phyloP scores from a whole-genome alignment of 805 yeast species.

The Monosporozyma siamensis region DNA sequence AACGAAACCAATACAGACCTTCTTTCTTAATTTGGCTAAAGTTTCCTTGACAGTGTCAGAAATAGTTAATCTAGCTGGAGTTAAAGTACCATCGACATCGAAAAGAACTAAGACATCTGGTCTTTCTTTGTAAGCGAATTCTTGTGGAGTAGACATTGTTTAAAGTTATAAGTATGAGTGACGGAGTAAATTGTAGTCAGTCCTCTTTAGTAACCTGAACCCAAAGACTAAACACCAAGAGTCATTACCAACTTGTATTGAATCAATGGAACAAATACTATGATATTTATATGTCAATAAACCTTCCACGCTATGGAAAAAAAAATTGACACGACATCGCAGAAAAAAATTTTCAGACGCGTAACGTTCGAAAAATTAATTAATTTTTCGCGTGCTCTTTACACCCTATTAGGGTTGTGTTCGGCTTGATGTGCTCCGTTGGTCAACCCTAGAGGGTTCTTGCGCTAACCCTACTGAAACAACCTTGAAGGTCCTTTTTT shows the following conservation, averaged over 20 bases:
- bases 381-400: no score
- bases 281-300: no score
- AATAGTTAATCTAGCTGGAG: slow-evolving; percentile 84
- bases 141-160: slow-evolving; percentile 29
- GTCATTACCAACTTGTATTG: no score
- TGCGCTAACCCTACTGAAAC: no score
- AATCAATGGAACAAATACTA: background rate
- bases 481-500: no score
- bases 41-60: slow-evolving; percentile 70
- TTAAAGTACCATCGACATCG: slow-evolving; percentile 97
- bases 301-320: no score
- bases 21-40: slow-evolving; percentile 70
- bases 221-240: background rate
- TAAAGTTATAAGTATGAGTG: background rate
- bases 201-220: slow-evolving; percentile 1
- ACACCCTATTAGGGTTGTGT: no score
- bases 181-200: slow-evolving; percentile 2
- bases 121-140: slow-evolving; percentile 64
- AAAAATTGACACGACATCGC: no score
- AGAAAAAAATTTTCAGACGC: no score
- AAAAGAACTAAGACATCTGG: slow-evolving; percentile 86
- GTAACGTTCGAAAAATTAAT: no score
- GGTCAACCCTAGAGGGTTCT: no score
- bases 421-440: no score
- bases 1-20: slow-evolving; percentile 92